Evolutionary conservation across 225 moss, liverwort and hornwort genomes (phyloP).

Genomic region (Takakia lepidozioides): DNA sequence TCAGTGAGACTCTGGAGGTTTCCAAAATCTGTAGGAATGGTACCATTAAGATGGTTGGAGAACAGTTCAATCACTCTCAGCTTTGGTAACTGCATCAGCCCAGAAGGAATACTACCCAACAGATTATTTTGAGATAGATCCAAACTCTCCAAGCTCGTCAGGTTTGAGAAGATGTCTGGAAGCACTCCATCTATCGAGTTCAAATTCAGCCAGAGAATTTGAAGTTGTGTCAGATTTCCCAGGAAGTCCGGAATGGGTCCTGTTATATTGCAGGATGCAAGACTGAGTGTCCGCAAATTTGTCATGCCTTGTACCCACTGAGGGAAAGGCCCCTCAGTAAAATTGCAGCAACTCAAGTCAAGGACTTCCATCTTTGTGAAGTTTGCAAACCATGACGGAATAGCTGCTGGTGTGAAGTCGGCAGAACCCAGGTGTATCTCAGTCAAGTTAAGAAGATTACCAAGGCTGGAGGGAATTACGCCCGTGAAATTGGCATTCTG

Average conservation of each 20-base stretch:
- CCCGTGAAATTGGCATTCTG: constrained; percentile 7
- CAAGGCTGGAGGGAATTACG: constrained; percentile 12
- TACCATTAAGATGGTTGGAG: constrained; percentile 4
- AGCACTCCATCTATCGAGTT: constrained; percentile 12
- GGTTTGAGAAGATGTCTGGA: constrained; percentile 11
- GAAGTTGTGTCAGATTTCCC: constrained; percentile 10
- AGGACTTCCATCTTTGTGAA: constrained; percentile 10
- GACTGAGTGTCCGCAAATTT: constrained; percentile 4
- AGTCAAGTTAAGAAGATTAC: constrained; percentile 4
- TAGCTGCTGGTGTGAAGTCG: not conserved
- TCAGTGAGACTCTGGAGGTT: constrained; percentile 3
- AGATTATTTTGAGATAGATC: constrained; percentile 6
- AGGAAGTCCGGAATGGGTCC: constrained; percentile 11
- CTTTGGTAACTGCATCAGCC: constrained; percentile 9
- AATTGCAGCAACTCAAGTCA: not conserved
- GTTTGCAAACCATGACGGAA: constrained; percentile 2
- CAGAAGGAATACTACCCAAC: constrained; percentile 10
- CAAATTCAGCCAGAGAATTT: constrained; percentile 5
- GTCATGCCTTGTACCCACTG: constrained; percentile 9
- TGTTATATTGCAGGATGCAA: constrained; percentile 10
- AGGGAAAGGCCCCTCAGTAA: constrained; percentile 12
- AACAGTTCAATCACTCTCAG: constrained; percentile 7
- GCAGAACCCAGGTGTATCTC: constrained; percentile 1
- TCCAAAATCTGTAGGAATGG: constrained; percentile 11
- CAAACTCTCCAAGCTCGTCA: constrained; percentile 9